Percentiles rank a stretch among this genome's conserved stretches.
Conservation (phyloP, 257 asterid species). For the Jaltomata sinuosa region DNA sequence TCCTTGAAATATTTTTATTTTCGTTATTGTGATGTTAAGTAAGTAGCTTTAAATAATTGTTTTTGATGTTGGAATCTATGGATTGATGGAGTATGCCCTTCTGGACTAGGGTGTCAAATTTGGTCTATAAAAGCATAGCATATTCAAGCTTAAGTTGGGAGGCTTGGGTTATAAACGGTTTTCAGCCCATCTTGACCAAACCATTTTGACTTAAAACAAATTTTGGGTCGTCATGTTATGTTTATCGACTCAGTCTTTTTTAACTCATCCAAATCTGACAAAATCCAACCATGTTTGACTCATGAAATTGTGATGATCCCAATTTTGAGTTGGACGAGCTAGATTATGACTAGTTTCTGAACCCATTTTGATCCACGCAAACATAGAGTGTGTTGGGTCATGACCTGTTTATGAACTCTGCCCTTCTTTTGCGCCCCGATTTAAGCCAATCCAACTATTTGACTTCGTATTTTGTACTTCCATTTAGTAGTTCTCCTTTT, state of each 20-base stretch:
- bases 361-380: not conserved
- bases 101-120: not conserved
- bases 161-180: not conserved
- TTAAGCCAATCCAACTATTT: not conserved
- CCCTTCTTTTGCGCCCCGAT: not conserved
- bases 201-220: not conserved
- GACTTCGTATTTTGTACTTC: not conserved
- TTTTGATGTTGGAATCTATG: not conserved
- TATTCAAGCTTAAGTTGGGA: not conserved
- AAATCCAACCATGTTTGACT: not conserved
- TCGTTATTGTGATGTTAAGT: not conserved
- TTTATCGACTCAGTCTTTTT: not conserved
- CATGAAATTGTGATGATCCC: not conserved
- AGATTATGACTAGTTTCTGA: not conserved
- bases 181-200: not conserved
- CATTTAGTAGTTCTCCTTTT: not conserved
- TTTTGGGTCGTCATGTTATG: not conserved
- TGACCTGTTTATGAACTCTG: not conserved
- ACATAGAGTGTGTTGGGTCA: not conserved
- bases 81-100: not conserved
- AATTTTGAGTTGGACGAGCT: not conserved
- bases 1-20: not conserved
- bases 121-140: not conserved
- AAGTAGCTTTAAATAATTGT: not conserved
- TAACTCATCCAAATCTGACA: not conserved